phyloP scores from a whole-genome alignment of 371 early-diverging fungal species.

The Capniomyces stellatus region DNA sequence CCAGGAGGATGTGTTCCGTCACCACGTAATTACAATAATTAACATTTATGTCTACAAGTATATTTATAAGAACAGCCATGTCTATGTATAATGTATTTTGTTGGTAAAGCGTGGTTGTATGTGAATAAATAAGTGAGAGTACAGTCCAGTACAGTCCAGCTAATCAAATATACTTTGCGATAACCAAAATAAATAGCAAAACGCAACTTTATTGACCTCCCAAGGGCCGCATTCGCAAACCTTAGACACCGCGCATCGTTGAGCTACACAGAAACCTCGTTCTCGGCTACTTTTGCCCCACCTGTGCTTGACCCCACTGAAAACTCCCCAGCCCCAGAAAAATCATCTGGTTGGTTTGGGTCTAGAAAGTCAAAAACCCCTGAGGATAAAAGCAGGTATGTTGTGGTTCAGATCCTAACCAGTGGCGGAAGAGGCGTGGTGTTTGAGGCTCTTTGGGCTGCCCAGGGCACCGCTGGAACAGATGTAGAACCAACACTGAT shows the following conservation, averaged over 20 bases:
- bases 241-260: slow-evolving; percentile 16
- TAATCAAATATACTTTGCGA: no score
- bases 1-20: slow-evolving; percentile 39
- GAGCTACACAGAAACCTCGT: slow-evolving; percentile 17
- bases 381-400: neutral
- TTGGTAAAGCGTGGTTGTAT: no score
- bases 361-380: slow-evolving; percentile 8
- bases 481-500: slow-evolving; percentile 11
- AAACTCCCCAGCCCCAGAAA: neutral
- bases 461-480: slow-evolving; percentile 4
- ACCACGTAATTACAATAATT: slow-evolving; percentile 1
- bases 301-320: neutral
- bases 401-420: slow-evolving; percentile 8
- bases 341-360: slow-evolving; percentile 18
- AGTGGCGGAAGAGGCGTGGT: slow-evolving; percentile 23
- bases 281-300: slow-evolving; percentile 11
- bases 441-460: slow-evolving; percentile 19
- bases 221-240: slow-evolving; percentile 12
- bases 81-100: no score
- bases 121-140: no score
- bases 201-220: slow-evolving; percentile 20
- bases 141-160: no score
- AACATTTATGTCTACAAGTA: neutral
- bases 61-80: no score
- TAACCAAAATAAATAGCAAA: slow-evolving; percentile 5